Conservation (phyloP, 495 filamentous ascomycete species). For the Penicillium malachiteum region DNA sequence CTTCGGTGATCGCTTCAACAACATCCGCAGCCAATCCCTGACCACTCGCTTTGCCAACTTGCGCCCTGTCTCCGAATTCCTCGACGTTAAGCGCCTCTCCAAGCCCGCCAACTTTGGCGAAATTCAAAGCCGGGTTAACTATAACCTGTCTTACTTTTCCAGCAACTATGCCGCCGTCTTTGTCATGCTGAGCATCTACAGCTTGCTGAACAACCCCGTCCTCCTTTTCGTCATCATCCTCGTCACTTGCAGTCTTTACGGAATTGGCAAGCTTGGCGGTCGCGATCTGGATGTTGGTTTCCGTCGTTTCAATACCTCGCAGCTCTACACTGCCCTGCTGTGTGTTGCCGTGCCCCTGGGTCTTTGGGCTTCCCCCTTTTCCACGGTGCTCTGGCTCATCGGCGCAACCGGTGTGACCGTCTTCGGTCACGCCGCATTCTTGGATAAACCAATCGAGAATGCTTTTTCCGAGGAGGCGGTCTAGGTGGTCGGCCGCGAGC, state of each 20-base stretch:
- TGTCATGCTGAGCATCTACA: conserved; percentile 93
- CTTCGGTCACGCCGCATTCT: conserved; percentile 88
- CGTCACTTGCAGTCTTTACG: conserved; percentile 79
- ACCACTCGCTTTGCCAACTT: conserved; percentile 87
- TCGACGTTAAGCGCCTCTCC: conserved; percentile 91
- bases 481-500: conserved; percentile 99
- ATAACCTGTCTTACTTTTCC: conserved; percentile 95
- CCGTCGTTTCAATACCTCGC: conserved; percentile 79
- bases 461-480: conserved; percentile 99
- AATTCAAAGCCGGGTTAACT: conserved; percentile 90
- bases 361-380: conserved; percentile 76
- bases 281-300: conserved; percentile 83
- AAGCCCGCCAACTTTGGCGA: conserved; percentile 91
- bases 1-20: conserved; percentile 73
- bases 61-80: conserved; percentile 85
- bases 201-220: conserved; percentile 76
- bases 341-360: conserved; percentile 78
- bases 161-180: conserved; percentile 97
- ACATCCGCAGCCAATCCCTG: conserved; percentile 73
- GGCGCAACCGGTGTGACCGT: conserved; percentile 89
- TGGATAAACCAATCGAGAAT: conserved; percentile 99
- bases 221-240: conserved; percentile 91
- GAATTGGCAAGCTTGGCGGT: conserved; percentile 84
- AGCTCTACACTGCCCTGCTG: conserved; percentile 88
- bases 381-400: conserved; percentile 88